These are phyloP conservation scores for Clonostachys rosea DNA, from an alignment of 2,329 filamentous ascomycete species.

Conservation along the genomic window DNA sequence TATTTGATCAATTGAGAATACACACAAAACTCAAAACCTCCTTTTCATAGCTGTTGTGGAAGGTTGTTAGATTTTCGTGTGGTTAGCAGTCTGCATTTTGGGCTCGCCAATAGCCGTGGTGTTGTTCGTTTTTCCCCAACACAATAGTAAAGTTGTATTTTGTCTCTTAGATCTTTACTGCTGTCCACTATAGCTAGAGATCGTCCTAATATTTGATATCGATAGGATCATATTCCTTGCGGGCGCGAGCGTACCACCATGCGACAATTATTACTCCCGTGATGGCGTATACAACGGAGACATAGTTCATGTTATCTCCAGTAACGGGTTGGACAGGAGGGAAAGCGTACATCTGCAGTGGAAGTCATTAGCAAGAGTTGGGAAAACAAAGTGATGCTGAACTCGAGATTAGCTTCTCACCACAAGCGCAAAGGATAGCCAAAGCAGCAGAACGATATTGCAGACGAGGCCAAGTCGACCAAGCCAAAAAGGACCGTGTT, in stretches of 20 bases:
- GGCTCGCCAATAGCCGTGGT: no score
- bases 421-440: conserved; percentile 8
- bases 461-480: conserved; percentile 12
- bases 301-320: not conserved
- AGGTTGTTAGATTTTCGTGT: no score
- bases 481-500: conserved; percentile 20
- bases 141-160: no score
- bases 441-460: conserved; percentile 14
- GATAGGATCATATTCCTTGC: not conserved
- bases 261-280: not conserved
- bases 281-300: not conserved
- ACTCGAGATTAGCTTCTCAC: not conserved
- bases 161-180: no score
- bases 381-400: not conserved
- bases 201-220: not conserved
- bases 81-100: no score
- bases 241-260: not conserved
- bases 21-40: no score
- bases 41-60: no score
- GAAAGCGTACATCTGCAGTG: not conserved
- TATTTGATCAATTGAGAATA: no score
- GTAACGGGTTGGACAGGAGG: not conserved
- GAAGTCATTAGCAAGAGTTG: no score
- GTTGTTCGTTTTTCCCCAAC: no score
- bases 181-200: no score